These are phyloP conservation scores for Candida sp. DNA, from an alignment of 1,139 yeast species.

Conservation along the genomic window DNA sequence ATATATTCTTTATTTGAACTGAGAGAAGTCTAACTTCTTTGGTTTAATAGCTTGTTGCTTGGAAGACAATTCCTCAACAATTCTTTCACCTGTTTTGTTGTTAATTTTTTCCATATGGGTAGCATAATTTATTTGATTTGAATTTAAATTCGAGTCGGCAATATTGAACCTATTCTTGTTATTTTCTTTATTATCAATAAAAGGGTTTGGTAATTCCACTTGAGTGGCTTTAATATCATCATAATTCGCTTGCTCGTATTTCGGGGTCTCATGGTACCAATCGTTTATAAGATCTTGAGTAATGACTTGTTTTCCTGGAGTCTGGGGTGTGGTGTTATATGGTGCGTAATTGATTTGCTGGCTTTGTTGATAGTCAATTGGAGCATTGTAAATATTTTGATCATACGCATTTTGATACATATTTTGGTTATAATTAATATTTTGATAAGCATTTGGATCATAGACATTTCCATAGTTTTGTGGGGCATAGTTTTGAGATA, in stretches of 20 bases:
- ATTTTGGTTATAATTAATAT: not conserved
- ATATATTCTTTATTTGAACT: not conserved
- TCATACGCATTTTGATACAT: not conserved
- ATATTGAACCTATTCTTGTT: not conserved
- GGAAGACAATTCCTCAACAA: constrained; percentile 28
- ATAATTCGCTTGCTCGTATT: constrained; percentile 2
- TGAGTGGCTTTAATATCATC: constrained; percentile 4
- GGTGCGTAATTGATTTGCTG: not conserved
- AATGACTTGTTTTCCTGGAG: constrained; percentile 36
- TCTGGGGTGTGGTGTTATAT: constrained; percentile 12
- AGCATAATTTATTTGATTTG: constrained; percentile 20
- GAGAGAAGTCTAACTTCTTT: constrained; percentile 32
- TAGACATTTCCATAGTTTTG: not conserved
- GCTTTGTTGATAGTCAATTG: not conserved
- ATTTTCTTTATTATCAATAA: constrained; percentile 5
- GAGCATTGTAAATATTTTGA: not conserved
- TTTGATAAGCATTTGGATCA: not conserved
- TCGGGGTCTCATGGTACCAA: constrained; percentile 33
- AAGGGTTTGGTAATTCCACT: constrained; percentile 9
- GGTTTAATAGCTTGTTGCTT: constrained; percentile 38
- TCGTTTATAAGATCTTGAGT: constrained; percentile 28
- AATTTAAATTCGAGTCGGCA: not conserved
- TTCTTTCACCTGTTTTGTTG: constrained; percentile 35
- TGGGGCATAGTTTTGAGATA: not conserved
- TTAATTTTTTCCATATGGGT: constrained; percentile 40